Evolutionary conservation across 768 basidiomycete genomes (phyloP).

Genomic region (Cyathus striatus): DNA sequence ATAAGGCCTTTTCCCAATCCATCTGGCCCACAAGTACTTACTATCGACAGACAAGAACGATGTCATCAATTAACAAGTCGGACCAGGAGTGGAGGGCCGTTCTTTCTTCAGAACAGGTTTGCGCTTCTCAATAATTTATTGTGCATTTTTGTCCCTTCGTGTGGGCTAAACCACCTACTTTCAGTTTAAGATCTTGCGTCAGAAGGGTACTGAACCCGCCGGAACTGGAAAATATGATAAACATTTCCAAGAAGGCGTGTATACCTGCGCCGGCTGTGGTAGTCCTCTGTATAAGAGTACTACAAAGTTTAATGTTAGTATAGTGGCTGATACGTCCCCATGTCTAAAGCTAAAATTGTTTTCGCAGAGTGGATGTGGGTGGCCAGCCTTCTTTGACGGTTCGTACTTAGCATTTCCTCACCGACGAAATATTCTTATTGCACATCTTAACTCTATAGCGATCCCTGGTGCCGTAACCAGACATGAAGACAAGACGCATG

Average conservation of each 20-base stretch:
- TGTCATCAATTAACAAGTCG: conserved; percentile 42
- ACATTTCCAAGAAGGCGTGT: conserved; percentile 59
- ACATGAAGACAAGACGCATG: conserved; percentile 65
- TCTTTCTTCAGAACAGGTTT: conserved; percentile 76
- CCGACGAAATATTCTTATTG: not conserved
- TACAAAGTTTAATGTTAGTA: conserved; percentile 75
- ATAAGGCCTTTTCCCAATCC: not conserved
- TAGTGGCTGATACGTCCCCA: no score
- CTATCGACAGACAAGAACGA: conserved; percentile 18
- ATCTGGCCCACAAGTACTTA: no score
- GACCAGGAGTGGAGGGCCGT: conserved; percentile 84
- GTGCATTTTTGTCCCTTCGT: no score
- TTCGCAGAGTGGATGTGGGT: conserved; percentile 83
- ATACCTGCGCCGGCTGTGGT: conserved; percentile 74
- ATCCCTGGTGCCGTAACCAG: conserved; percentile 84
- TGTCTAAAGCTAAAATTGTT: no score
- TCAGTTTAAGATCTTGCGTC: conserved; percentile 82
- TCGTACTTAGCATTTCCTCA: not conserved
- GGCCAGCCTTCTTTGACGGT: conserved; percentile 97
- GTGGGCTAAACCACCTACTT: not conserved
- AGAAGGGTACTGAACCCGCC: conserved; percentile 83
- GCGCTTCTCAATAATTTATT: conserved; percentile 7
- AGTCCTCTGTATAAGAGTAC: conserved; percentile 83
- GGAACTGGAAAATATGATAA: conserved; percentile 81
- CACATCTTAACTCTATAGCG: conserved; percentile 34